These are phyloP conservation scores for Pseudoturritis turrita DNA, from an alignment of 345 rosid genomes.

Conservation along the genomic window DNA sequence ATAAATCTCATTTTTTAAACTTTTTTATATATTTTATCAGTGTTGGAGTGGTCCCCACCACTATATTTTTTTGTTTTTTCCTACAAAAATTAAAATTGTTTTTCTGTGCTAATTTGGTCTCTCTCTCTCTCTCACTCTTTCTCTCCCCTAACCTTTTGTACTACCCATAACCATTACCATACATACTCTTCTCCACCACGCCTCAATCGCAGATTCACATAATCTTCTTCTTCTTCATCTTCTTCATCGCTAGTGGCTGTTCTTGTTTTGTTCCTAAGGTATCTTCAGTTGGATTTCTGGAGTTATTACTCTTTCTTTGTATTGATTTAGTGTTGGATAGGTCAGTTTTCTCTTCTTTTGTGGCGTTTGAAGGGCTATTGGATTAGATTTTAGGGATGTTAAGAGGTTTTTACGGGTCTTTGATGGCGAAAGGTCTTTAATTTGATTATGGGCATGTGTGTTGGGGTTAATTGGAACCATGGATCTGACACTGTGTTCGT, in stretches of 20 bases:
- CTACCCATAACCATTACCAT: constrained; percentile 39
- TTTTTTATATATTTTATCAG: neutral
- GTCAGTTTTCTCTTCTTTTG: constrained; percentile 9
- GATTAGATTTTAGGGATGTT: neutral
- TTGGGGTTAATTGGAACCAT: constrained; percentile 58
- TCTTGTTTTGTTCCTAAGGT: neutral
- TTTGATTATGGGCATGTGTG: constrained; percentile 49
- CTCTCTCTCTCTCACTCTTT: constrained; percentile 17
- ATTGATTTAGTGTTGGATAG: neutral
- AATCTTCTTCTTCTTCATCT: constrained; percentile 36
- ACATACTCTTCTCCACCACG: constrained; percentile 22
- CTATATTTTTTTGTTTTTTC: constrained; percentile 7
- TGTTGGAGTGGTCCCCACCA: constrained; percentile 35
- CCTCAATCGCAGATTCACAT: constrained; percentile 34
- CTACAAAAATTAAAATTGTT: neutral
- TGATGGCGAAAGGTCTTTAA: constrained; percentile 11
- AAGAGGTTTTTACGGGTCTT: neutral
- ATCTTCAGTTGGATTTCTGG: neutral
- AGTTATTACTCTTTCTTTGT: neutral
- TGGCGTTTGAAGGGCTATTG: neutral
- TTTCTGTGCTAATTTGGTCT: constrained; percentile 18
- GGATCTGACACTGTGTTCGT: constrained; percentile 54
- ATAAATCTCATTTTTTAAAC: no score
- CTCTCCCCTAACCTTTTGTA: constrained; percentile 34
- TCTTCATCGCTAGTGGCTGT: constrained; percentile 2